Evolutionary conservation across 2,329 filamentous ascomycete genomes (phyloP), one percentile per base, ranked within the genome.

Genomic region (Sporothrix luriei): DNA sequence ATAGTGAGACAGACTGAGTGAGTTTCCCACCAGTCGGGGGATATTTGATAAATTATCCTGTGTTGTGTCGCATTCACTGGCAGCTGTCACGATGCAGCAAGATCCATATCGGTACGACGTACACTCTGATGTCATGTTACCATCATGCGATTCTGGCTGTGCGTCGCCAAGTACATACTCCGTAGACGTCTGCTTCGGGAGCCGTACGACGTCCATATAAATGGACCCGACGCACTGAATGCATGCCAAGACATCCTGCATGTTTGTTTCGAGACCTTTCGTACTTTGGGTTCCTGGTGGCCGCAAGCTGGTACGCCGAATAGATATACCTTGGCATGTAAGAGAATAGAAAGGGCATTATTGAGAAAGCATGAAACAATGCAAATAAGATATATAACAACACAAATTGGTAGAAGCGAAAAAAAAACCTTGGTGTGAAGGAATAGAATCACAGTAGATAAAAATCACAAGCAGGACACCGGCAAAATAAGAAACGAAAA

Each of bases 301-400:
- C 14, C n/a, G 9, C 55, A 33, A 33, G 33, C 33, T 33, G 33
- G 33, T 29, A 3, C 40, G 2, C 2, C 11, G 51, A 61, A 14
- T 7, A 14, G 38, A 61, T 7, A 24, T 38, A 46, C n/a, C 38
- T 46, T 46, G 57, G 57, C 57, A 61, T 46, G 57, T 19, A 4
- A 24, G 55, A 43, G 33, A 40, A 40, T 3, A 13, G 5, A 29
- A 64, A 33, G n/a, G 61, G 38, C 57, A 46, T 43, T 61, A 61
- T 46, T 61, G 38, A 33, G 9, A 29, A 4, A 19, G 40, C 51
- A 69, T 48, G 14, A 57, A 19, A 66, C 29, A 55, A 52, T 55
- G 40, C 19, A 43, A 55, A 66, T 43, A 68, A 66, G 24, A 66
- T 61, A 69, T 55, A 55, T 65, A 65, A 21, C 62, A 65, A 65